Conservation (phyloP, 139 green algal genomes). For the Coelastrella sp. region DNA sequence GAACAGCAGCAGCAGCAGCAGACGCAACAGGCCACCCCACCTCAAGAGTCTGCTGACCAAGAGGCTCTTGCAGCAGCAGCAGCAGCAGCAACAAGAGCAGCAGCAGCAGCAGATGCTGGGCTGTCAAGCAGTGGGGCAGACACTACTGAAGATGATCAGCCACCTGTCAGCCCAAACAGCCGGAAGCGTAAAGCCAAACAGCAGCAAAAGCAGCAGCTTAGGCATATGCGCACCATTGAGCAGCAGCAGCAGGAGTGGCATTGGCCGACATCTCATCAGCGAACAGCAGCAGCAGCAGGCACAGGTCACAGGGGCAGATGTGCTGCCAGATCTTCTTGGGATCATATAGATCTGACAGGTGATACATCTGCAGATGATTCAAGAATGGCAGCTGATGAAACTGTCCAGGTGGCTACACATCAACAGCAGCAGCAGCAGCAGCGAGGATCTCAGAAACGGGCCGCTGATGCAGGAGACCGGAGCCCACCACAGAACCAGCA, state of each 20-base stretch:
- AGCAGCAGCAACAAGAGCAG: not conserved
- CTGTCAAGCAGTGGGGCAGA: not conserved
- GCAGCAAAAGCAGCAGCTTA: not conserved
- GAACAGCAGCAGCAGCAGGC: not conserved
- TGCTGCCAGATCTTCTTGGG: not conserved
- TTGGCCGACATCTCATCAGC: not conserved
- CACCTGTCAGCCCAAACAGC: constrained; percentile 1
- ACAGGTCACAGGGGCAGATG: not conserved
- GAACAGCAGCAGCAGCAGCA: constrained; percentile 33
- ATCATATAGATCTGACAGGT: not conserved
- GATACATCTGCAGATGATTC: not conserved
- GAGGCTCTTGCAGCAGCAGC: not conserved
- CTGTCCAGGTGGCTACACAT: not conserved
- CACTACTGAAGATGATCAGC: not conserved
- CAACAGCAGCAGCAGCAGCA: constrained; percentile 19
- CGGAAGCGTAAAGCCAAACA: not conserved
- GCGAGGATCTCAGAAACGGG: not conserved
- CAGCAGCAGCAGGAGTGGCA: constrained; percentile 33
- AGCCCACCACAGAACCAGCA: not conserved
- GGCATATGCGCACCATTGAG: not conserved
- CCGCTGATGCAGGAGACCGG: not conserved
- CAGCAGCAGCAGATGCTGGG: not conserved
- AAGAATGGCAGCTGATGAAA: not conserved
- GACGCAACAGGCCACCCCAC: not conserved
- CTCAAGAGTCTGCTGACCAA: not conserved